Evolutionary conservation across 352 stramenopile genomes (phyloP), one percentile per base, ranked within the genome.

Genomic region (Phytophthora colocasiae): DNA sequence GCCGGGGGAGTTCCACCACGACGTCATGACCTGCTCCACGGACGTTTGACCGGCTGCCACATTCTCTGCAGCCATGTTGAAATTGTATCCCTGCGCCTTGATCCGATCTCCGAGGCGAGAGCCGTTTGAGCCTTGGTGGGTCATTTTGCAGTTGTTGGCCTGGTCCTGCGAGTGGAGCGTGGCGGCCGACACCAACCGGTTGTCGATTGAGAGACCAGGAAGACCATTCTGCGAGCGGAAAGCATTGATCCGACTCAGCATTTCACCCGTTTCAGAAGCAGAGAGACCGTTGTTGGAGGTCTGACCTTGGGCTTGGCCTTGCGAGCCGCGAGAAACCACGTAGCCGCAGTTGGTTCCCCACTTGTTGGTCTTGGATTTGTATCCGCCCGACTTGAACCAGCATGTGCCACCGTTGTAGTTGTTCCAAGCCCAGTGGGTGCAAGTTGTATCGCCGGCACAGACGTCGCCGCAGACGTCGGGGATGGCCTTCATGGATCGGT

Each of bases 1-100:
- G 3, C 77, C 79, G 0, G 59, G 26, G 8, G 79, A 87, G 55
- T 84, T 83, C 78, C 73, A 81, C 78, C 75, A 86, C 34, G 75
- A 73, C 8, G 39, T 79, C 71, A 86, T 88, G 9, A 85, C 77
- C 3, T 66, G 22, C 11, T 69, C 41, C 14, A 88, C 73, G 1
- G 43, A 60, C 15, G 44, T 60, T 48, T 88, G 80, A 8, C 80
- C 80, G 2, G 75, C 75, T 1, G 80, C 80, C 14, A 88, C 75
- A 51, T 88, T 88, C 50, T 88, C 80, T 5, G 59, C 70, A n/a
- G 70, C 58, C 26, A 54, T 50, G 11, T 39, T 55, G 61, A 73
- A 87, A 32, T 72, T 51, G 55, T 78, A 87, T n/a, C 71, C 68
- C 12, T 77, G 57, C 1, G 47, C 47, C 7, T 65, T 53, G 22